A percentile compares a stretch with the other conserved stretches of the same genome.
Evolutionary conservation across 306 rosid species (phyloP).

Genomic region (Trifolium dubium): DNA sequence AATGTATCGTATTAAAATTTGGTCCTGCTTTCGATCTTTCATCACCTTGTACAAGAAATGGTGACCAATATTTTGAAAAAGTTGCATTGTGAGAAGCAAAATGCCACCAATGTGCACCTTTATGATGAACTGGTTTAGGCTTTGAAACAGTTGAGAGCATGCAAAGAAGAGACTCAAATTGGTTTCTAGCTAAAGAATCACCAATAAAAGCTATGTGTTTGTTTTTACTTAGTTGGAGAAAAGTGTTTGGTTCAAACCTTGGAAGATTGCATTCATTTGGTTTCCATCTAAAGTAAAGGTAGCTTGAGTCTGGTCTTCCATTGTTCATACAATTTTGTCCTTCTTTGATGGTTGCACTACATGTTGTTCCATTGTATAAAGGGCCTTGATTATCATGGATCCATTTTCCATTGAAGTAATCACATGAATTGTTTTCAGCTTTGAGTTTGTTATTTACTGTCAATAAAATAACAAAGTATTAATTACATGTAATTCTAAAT

Average conservation of each 20-base stretch:
- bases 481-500: neutral
- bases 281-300: constrained; percentile 76
- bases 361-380: constrained; percentile 66
- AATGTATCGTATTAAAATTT: constrained; percentile 52
- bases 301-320: constrained; percentile 61
- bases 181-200: constrained; percentile 84
- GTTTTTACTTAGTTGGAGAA: constrained; percentile 55
- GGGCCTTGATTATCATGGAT: constrained; percentile 58
- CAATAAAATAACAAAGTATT: neutral
- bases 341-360: constrained; percentile 62
- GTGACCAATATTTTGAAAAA: constrained; percentile 75
- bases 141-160: constrained; percentile 58
- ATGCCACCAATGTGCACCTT: constrained; percentile 57
- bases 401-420: constrained; percentile 71
- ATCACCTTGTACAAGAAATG: constrained; percentile 71
- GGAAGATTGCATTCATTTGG: constrained; percentile 63
- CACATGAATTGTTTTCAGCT: constrained; percentile 49
- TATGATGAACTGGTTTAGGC: constrained; percentile 54
- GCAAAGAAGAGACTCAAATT: constrained; percentile 80
- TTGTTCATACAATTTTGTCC: constrained; percentile 70
- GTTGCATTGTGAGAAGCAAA: constrained; percentile 60
- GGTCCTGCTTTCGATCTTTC: constrained; percentile 55
- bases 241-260: constrained; percentile 72
- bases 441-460: constrained; percentile 50
- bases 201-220: constrained; percentile 75